Percentiles rank a stretch among this genome's conserved stretches.
phyloP scores from a whole-genome alignment of 805 yeast species.

The Candida ovalis region DNA sequence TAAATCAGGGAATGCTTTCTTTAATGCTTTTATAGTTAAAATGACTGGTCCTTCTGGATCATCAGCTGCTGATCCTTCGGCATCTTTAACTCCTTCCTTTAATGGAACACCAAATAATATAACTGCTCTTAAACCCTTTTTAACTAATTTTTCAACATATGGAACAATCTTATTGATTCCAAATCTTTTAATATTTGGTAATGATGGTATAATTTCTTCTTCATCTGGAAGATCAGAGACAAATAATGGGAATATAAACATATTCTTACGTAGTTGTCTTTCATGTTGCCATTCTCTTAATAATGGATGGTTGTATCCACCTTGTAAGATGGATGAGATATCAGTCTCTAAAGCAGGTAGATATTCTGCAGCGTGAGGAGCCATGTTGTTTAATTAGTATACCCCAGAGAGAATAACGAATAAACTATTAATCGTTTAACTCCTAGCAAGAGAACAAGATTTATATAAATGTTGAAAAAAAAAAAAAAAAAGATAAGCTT shows the following conservation, averaged over 20 bases:
- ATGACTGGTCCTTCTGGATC: slow-evolving; percentile 97
- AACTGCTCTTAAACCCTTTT: slow-evolving; percentile 81
- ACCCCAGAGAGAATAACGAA: too few species aligned
- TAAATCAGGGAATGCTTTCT: slow-evolving; percentile 68
- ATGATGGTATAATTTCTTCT: slow-evolving; percentile 64
- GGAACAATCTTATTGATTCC: slow-evolving; percentile 79
- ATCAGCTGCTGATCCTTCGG: slow-evolving; percentile 84
- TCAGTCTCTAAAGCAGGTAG: slow-evolving; percentile 53
- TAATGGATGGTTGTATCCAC: slow-evolving; percentile 91
- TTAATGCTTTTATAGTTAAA: slow-evolving; percentile 63
- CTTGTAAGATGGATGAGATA: slow-evolving; percentile 77
- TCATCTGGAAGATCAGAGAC: slow-evolving; percentile 79
- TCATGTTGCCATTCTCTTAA: slow-evolving; percentile 89
- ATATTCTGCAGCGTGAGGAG: slow-evolving; percentile 63
- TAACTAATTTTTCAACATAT: slow-evolving; percentile 64
- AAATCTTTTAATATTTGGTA: slow-evolving; percentile 85
- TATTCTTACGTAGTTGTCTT: slow-evolving; percentile 75
- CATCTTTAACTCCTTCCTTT: slow-evolving; percentile 72
- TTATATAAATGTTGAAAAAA: not conserved
- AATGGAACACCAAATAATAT: slow-evolving; percentile 90
- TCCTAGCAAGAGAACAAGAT: not conserved
- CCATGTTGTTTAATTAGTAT: too few species aligned
- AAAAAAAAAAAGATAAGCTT: too few species aligned
- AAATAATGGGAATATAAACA: slow-evolving; percentile 92
- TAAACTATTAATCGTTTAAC: too few species aligned